Base-by-base conservation (phyloP, 305 asterid genomes). In the Rubia tinctorum region DNA sequence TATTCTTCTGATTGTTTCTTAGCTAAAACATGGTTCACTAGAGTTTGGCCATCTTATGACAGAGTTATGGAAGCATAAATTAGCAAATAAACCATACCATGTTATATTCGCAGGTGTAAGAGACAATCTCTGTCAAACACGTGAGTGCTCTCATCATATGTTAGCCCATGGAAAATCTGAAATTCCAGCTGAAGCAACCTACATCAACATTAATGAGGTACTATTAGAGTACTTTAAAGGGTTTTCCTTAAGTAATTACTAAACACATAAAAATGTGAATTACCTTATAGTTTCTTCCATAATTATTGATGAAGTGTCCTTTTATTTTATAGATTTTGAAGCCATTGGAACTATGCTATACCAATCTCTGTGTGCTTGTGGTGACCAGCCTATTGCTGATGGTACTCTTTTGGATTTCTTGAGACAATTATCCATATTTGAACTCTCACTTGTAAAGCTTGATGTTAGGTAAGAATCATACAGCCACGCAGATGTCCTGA, bases 1-100 rank as follows among this genome's bases (percentile, higher is more conserved):
- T 47, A 34, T 62, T n/a, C 62, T 53, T 45, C 45, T 25, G 44
- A 20, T 44, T 39, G 27, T 47, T 23, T n/a, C 42, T 34, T 23
- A 23, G 13, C 65, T 23, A 23, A 45, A 51, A 42, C 18, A 22
- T 34, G 39, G 10, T 62, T 25, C 34, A 65, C 71, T 62, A 8
- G 43, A 22, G 39, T 42, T 59, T 66, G 73, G 42, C 7, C 11
- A 34, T 14, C 59, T 69, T 23, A 60, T 67, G 64, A 22, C 90
- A 89, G 99, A 94, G 72, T 94, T 94, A 49, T 92, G 99, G 99
- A 94, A 94, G 76, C 85, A 85, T 47, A n/a, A n/a, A n/a, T 95
- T 98, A 0, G 83, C 88, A 58, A 92, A 64, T 49, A 98, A 94
- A 79, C 99, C 99, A 20, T 94, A 94, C 66, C 98, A 98, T 70